Evolutionary conservation across 805 yeast species (phyloP).

Genomic region (Candida silvicultrix): DNA sequence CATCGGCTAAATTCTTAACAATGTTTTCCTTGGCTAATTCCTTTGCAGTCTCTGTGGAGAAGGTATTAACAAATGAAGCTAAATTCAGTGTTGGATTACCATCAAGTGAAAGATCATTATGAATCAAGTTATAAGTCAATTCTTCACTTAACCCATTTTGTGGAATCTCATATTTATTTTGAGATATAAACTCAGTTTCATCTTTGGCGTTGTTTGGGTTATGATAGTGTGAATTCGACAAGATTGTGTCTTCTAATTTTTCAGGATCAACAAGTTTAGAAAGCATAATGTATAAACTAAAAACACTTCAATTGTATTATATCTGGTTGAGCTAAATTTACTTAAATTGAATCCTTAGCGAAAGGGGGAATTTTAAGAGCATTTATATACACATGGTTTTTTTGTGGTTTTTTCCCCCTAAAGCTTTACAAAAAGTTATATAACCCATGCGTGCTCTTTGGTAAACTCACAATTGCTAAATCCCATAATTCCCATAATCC

Average conservation of each 20-base stretch:
- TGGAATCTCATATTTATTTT: constrained; percentile 53
- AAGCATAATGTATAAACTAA: constrained; percentile 14
- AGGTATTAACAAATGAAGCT: constrained; percentile 87
- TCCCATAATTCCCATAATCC: too few relatives aligned
- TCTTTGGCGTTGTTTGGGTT: not conserved
- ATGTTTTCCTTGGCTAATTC: constrained; percentile 61
- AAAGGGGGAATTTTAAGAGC: not conserved
- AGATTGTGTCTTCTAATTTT: constrained; percentile 24
- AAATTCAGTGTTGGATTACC: constrained; percentile 80
- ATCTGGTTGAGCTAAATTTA: too few relatives aligned
- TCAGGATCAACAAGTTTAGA: constrained; percentile 25
- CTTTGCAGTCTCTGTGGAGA: constrained; percentile 44
- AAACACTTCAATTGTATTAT: too few relatives aligned
- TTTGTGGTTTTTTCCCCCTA: too few relatives aligned
- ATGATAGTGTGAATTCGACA: constrained; percentile 21
- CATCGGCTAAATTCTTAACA: constrained; percentile 85
- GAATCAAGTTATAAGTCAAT: constrained; percentile 55
- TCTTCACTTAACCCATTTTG: constrained; percentile 44
- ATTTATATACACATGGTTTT: not conserved
- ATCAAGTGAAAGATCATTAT: constrained; percentile 72
- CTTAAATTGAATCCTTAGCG: too few relatives aligned
- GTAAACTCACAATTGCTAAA: not conserved
- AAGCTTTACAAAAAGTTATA: not conserved
- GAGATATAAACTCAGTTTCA: constrained; percentile 13
- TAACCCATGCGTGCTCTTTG: not conserved